Evolutionary conservation across 805 yeast genomes (phyloP).

Genomic region (Starmera amethionina): DNA sequence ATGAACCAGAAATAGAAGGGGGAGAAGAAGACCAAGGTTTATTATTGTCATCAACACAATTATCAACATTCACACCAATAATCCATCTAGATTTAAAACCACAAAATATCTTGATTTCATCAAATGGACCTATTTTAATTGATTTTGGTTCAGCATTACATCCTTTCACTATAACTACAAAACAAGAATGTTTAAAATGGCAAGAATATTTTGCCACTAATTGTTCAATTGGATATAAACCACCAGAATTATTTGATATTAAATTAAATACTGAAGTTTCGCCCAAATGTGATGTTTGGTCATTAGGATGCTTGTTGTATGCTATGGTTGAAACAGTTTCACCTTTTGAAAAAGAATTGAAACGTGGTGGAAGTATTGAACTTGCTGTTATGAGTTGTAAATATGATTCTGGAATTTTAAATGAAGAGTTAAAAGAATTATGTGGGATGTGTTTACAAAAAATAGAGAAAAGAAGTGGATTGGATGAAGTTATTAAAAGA

Average conservation of each 20-base stretch:
- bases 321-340: constrained; percentile 69
- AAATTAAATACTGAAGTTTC: constrained; percentile 53
- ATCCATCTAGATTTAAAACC: constrained; percentile 79
- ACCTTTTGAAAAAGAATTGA: constrained; percentile 82
- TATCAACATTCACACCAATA: constrained; percentile 5
- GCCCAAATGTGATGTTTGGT: constrained; percentile 84
- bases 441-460: too few species aligned
- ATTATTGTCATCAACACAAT: neutral
- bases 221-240: constrained; percentile 79
- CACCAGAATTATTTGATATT: constrained; percentile 83
- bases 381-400: constrained; percentile 66
- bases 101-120: constrained; percentile 73
- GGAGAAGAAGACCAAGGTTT: neutral
- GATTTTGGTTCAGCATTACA: constrained; percentile 48
- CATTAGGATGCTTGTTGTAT: constrained; percentile 77
- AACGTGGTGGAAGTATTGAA: constrained; percentile 71
- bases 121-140: constrained; percentile 72
- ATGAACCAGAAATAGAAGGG: neutral
- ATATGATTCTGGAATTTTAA: constrained; percentile 14
- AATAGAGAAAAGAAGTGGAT: too few species aligned
- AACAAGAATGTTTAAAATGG: constrained; percentile 60
- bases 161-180: constrained; percentile 2
- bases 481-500: too few species aligned
- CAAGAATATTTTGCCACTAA: constrained; percentile 78
- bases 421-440: too few species aligned